Evolutionary conservation across 2,329 filamentous ascomycete species (phyloP), one percentile per base, ranked within the genome.

Genomic region (Pestalotiopsis sp.): DNA sequence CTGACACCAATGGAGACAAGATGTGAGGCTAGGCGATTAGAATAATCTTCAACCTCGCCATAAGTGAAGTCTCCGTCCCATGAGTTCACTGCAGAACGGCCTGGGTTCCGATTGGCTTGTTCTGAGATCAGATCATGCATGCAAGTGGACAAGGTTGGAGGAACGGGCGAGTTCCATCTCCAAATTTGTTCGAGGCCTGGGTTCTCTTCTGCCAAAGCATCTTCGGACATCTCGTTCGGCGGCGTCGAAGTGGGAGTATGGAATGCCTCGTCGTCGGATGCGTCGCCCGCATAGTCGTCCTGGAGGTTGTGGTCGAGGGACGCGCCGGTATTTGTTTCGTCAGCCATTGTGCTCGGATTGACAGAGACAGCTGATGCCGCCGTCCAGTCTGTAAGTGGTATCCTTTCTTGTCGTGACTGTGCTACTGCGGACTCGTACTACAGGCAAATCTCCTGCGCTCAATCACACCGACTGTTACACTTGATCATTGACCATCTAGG

Each of bases 11-110:
- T 71, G 12, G 73, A 73, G 14, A 76, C 69, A 1, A 87, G 78
- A 67, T 82, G 76, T 4, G 73, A 73, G 3, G 84, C 84, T 7
- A 86, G 77, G 1, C 73, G 72, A 36, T 80, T 81, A 1, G 85
- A 84, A 13, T 81, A 75, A 1, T 73, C 70, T 45, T 86, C 82
- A 2, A 86, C 76, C 61, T 86, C 79, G 45, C 73, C 66, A 69
- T 86, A 87, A 2, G 83, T 85, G 65, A 85, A 79, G 66, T 74
- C 73, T 41, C 85, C 84, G 68, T 87, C 85, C 84, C 84, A 86
- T 0, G 85, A 85, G 67, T 83, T 75, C n/a, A 87, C 79, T 31
- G 85, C 85, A 4, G 79, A 71, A 25, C 78, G 76, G n/a, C 78
- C 71, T 1, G 84, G 83, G 3, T 80, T 76, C 27, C 72, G 69